Evolutionary conservation across 2,329 filamentous ascomycete genomes (phyloP), one percentile per base, ranked within the genome.

Genomic region (Sporothrix variecibatus): DNA sequence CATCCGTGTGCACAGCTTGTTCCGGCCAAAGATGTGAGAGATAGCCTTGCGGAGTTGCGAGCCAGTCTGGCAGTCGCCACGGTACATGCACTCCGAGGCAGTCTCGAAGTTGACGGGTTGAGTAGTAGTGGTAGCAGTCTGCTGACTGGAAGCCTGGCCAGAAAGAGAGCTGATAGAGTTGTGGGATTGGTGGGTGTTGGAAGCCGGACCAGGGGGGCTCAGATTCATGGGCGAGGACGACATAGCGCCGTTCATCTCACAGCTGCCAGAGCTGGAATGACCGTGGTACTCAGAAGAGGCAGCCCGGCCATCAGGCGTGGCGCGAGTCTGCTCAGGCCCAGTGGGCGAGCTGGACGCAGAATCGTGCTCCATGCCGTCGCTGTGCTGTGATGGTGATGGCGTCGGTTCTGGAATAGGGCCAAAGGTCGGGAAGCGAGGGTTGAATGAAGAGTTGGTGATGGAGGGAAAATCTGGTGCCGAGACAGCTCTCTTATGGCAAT

Each of bases 1-100:
- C 62, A 86, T 85, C 46, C 91, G 87, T 0, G 93, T 96, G 78
- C 90, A 92, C 8, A 88, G 86, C 82, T 96, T 96, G 85, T 96
- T 96, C 51, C 94, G 89, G 28, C 93, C 93, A 78, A 95, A 95
- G 73, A 95, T 88, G 79, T 96, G 93, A 0, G 92, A 94, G 75
- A 95, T 92, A 5, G 92, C 90, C 82, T 95, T 95, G 67, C 93
- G 89, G 31, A 87, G 87, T 73, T 88, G 86, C 5, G 89, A 90
- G 3, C 86, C 86, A 0, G 89, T 91, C 64, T 88, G 85, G 79
- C 90, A 92, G 75, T 87, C 84, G 1, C 84, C 80, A 20, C 87
- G 85, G 76, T 87, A 90, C 83, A 89, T 87, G 78, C 89, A 91
- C 31, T 78, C 71, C 0, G 75, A 65, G 2, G 64, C 65, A 0